Base-by-base conservation (phyloP, 2,329 filamentous ascomycete genomes). In the Diaporthe citriasiana region DNA sequence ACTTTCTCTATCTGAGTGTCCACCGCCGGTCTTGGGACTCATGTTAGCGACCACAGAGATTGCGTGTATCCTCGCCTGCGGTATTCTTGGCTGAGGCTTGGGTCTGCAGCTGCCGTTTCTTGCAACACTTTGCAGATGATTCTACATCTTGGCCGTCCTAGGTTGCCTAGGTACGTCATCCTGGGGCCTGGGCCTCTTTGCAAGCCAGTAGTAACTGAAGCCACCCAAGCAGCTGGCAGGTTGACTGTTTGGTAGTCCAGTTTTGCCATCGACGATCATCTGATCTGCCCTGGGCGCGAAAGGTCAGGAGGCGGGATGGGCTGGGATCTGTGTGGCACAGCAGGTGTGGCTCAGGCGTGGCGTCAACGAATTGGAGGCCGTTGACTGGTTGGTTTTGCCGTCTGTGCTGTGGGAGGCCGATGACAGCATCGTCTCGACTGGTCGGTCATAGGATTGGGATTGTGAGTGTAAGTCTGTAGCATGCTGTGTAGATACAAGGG, bases 321-420 rank as follows among this genome's bases (percentile, higher is more conserved):
- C 13, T n/a, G 19, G 30, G 70, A 35, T 27, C 27, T 19, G 10
- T 57, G 71, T 70, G 65, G 72, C 72, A 30, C 33, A 70, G 66
- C 63, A 33, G 4, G 1, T 70, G 72, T 73, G 72, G 66, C 72
- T 35, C 66, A 71, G 66, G 9, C 25, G 63, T 73, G 63, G 63
- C 63, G 63, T 66, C 8, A 8, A 38, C 6, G 45, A 13, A 47
- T n/a, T n/a, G n/a, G 15, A 25, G n/a, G 38, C 25, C 15, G 38
- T 30, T 10, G 38, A 30, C 38, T 45, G 19, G 19, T 30, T 42
- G 22, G 59, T 47, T 17, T 2, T 27, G 30, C 4, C 3, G 57
- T 45, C 35, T 42, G 25, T 63, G 38, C 25, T 17, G 12, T 30
- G 38, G 38, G 38, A 66, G 42, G 42, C 60, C 45, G 45, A 66